A percentile compares a stretch with the other conserved stretches of the same genome.
phyloP scores from a whole-genome alignment of 768 basidiomycete species.

The Paxillus involutus region DNA sequence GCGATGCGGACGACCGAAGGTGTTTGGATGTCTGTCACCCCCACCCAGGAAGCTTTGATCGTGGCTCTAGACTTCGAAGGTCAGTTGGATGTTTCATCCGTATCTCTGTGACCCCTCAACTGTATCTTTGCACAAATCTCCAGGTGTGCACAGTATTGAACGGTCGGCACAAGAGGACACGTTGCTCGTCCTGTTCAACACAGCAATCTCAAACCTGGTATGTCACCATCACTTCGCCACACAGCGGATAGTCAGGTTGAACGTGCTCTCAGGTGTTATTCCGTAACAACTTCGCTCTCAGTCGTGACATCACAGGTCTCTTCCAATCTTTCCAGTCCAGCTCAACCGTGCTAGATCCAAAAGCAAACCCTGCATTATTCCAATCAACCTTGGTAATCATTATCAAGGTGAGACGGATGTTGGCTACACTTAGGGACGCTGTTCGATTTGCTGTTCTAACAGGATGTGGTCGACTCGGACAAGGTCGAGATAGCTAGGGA shows the following conservation, averaged over 20 bases:
- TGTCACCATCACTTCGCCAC: constrained; percentile 1
- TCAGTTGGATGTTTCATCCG: constrained; percentile 7
- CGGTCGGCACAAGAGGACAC: constrained; percentile 58
- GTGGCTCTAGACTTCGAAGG: constrained; percentile 63
- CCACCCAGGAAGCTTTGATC: constrained; percentile 46
- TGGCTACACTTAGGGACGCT: background rate
- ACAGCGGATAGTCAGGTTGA: background rate
- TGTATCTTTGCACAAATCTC: background rate
- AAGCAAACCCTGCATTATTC: constrained; percentile 57
- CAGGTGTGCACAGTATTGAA: constrained; percentile 59
- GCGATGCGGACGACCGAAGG: constrained; percentile 61
- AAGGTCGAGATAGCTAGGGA: constrained; percentile 57
- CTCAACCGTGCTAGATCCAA: constrained; percentile 57
- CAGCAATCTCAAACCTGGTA: constrained; percentile 58
- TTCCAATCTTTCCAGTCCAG: constrained; percentile 64
- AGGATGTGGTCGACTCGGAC: constrained; percentile 68
- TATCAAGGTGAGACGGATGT: constrained; percentile 46
- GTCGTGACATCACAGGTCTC: constrained; percentile 57
- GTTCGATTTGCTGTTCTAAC: background rate
- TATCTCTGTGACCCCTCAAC: background rate
- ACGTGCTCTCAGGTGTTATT: constrained; percentile 51
- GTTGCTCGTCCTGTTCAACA: constrained; percentile 57
- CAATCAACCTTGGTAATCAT: constrained; percentile 60
- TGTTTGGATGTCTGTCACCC: constrained; percentile 61
- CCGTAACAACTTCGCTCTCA: constrained; percentile 64